Percentiles rank a stretch among this genome's conserved stretches.
Evolutionary conservation across 768 basidiomycete genomes (phyloP).

Genomic region (Pleurotus citrinopileatus): DNA sequence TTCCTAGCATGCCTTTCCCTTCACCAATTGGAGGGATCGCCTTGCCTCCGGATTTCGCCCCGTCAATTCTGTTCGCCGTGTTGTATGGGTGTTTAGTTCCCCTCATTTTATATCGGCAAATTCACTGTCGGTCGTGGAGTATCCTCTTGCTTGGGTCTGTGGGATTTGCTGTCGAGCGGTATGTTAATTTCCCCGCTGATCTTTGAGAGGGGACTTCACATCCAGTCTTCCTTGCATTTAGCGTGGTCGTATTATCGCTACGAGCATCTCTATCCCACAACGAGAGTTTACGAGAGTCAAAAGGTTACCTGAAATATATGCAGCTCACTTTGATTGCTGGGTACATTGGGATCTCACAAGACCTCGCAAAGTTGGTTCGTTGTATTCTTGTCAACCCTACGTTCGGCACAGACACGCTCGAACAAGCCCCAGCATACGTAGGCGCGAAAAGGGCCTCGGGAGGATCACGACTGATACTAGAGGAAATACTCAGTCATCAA

Average conservation of each 20-base stretch:
- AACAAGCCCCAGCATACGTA: slow-evolving; percentile 23
- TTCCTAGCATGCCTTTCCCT: slow-evolving; percentile 36
- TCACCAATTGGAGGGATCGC: slow-evolving; percentile 40
- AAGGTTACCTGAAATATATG: slow-evolving; percentile 15
- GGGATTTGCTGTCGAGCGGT: slow-evolving; percentile 37
- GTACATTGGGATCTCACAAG: slow-evolving; percentile 30
- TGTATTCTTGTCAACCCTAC: slow-evolving; percentile 39
- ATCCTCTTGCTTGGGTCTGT: slow-evolving; percentile 30
- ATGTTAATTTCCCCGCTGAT: background rate
- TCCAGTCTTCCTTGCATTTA: slow-evolving; percentile 7
- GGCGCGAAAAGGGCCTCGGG: slow-evolving; percentile 15
- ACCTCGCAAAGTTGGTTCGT: slow-evolving; percentile 32
- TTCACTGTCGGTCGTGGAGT: slow-evolving; percentile 31
- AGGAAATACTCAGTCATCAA: slow-evolving; percentile 15
- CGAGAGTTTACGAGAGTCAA: slow-evolving; percentile 10
- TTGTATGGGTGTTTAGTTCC: slow-evolving; percentile 36
- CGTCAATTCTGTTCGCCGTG: slow-evolving; percentile 38
- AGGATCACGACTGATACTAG: background rate
- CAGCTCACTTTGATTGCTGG: slow-evolving; percentile 30
- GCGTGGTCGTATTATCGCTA: slow-evolving; percentile 30
- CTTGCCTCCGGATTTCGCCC: slow-evolving; percentile 36
- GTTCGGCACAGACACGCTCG: slow-evolving; percentile 27
- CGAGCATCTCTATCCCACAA: slow-evolving; percentile 20
- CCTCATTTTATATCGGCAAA: slow-evolving; percentile 30
- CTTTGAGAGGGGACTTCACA: background rate